These are phyloP conservation scores for Colletotrichum graminicola DNA, from an alignment of 2,329 filamentous ascomycete species.

Conservation along the genomic window DNA sequence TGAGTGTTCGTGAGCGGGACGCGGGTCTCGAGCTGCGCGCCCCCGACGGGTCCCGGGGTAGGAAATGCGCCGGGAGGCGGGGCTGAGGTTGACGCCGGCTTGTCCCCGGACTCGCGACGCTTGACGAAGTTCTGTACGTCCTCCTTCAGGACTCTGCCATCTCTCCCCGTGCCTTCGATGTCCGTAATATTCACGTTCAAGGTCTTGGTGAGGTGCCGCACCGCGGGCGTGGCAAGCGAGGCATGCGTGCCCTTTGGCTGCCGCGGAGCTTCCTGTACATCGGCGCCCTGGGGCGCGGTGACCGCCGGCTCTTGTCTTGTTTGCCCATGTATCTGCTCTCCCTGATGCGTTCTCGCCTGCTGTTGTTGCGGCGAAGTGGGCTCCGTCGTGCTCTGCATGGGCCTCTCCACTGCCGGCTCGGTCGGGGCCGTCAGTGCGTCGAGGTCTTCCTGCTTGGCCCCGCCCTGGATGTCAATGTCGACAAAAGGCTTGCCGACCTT, in stretches of 20 bases:
- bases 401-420: slow-evolving; percentile 42
- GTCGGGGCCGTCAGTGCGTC: slow-evolving; percentile 46
- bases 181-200: slow-evolving; percentile 82
- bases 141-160: slow-evolving; percentile 92
- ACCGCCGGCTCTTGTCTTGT: slow-evolving; percentile 30
- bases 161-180: slow-evolving; percentile 86
- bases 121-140: slow-evolving; percentile 83
- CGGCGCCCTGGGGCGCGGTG: not conserved
- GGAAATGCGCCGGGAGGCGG: slow-evolving; percentile 47
- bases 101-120: slow-evolving; percentile 54
- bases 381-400: slow-evolving; percentile 44
- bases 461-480: slow-evolving; percentile 92
- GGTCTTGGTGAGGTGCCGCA: slow-evolving; percentile 88
- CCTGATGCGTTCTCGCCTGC: slow-evolving; percentile 1
- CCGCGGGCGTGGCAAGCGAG: slow-evolving; percentile 88
- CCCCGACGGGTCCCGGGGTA: slow-evolving; percentile 46
- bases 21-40: slow-evolving; percentile 74
- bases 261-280: slow-evolving; percentile 44
- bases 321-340: slow-evolving; percentile 18
- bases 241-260: slow-evolving; percentile 72
- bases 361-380: slow-evolving; percentile 23
- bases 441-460: slow-evolving; percentile 73
- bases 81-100: slow-evolving; percentile 28
- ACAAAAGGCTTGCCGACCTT: slow-evolving; percentile 94
- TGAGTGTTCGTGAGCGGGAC: slow-evolving; percentile 83